Base-by-base conservation (phyloP, 441 rosid genomes). In the Raphanus hybrid region DNA sequence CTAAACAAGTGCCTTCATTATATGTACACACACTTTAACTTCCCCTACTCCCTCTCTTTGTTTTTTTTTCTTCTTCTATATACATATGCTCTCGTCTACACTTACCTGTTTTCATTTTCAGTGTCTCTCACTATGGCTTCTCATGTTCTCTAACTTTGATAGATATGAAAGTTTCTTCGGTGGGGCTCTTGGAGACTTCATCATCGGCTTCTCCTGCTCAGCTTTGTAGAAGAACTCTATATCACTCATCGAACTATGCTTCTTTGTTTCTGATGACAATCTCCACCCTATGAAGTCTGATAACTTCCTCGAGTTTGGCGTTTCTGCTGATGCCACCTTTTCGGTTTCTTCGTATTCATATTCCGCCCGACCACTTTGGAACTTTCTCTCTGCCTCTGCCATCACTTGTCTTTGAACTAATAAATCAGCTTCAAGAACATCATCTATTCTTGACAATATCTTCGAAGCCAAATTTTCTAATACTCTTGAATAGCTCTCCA, bases 201-300 rank as follows among this genome's bases (percentile, higher is more conserved):
- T 67, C 68, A 69, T 61, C 3, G 76, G 70, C 70, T 76, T 86
- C 54, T 85, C 93, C 2, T 68, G 63, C 6, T 87, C 85, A 26
- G 59, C 65, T 67, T 73, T 85, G 37, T 43, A 66, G 52, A 54
- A 59, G 55, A 48, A 68, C 2, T 83, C 87, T 43, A 73, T 57
- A 58, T 77, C 83, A 16, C 73, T 39, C 54, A 75, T 73, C 9
- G 84, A 67, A 63, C 69, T 67, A 41, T 54, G 74, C 52, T 82
- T 88, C 81, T 79, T 84, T 16, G 81, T 67, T 41, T 80, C 83
- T 3, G 83, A 57, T 67, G 83, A 84, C 15, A 81, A 16, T 50
- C 70, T 78, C 98, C 98, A 93, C 23, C 98, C 92, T 83, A 91
- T 91, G 91, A 90, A 86, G 79, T 92, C 96, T 14, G 89, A 88